Conservation (phyloP, 163 green algal genomes). For the Botryococcus braunii region DNA sequence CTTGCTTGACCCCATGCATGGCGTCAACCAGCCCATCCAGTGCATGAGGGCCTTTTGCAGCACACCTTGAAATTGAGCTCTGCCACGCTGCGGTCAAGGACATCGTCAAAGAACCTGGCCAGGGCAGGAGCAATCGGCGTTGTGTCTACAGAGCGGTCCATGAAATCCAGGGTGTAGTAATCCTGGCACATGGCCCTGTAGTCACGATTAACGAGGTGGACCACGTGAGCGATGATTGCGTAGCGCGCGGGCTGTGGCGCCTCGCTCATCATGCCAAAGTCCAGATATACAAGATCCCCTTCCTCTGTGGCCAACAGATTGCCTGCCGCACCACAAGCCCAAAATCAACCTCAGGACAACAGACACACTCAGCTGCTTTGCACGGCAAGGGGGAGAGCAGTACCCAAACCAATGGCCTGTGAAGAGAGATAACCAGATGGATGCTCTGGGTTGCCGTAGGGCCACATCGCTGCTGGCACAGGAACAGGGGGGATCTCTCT, state of each 20-base stretch:
- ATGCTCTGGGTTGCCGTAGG: too few species aligned
- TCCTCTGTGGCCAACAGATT: conserved; percentile 85
- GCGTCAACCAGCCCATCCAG: too few species aligned
- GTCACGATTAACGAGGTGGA: conserved; percentile 92
- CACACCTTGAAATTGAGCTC: conserved; percentile 91
- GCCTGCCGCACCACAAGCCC: too few species aligned
- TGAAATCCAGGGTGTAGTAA: conserved; percentile 73
- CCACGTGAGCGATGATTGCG: conserved; percentile 86
- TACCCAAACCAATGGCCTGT: too few species aligned
- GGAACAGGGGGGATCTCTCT: too few species aligned
- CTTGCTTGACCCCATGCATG: too few species aligned
- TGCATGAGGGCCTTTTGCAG: too few species aligned
- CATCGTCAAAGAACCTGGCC: conserved; percentile 84
- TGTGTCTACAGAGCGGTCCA: conserved; percentile 82
- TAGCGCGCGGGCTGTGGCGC: conserved; percentile 60
- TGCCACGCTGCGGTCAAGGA: conserved; percentile 52
- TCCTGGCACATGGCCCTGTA: conserved; percentile 64
- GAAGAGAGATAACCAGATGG: too few species aligned
- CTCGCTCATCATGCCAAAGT: conserved; percentile 93
- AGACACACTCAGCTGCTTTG: too few species aligned
- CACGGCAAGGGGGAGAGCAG: too few species aligned
- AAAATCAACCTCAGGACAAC: too few species aligned
- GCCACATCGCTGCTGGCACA: too few species aligned
- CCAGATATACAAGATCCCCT: conserved; percentile 84
- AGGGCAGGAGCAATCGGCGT: conserved; percentile 87